Base-by-base conservation (phyloP, 2,329 filamentous ascomycete species). In the Nothophoma quercina region DNA sequence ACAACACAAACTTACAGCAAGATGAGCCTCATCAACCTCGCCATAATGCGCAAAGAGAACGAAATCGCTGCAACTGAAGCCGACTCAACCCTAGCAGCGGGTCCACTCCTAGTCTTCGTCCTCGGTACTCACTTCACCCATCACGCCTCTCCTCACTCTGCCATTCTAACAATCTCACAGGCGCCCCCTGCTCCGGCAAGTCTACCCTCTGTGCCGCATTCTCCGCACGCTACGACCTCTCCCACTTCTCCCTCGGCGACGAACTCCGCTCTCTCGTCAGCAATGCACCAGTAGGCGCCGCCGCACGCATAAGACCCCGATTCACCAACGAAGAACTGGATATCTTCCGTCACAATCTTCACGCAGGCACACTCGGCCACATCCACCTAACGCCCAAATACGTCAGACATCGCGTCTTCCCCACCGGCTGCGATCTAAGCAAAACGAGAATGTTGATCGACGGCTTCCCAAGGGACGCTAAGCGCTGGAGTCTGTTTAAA, bases 131-230 rank as follows among this genome's bases (percentile, higher is more conserved):
- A 7, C 21, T 16, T 13, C n/a, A 32, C n/a, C 21, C 12, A 2
- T 6, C 39, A 9, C n/a, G 7, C 3, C 32, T n/a, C 21, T 18
- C n/a, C 4, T 16, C 15, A 7, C 19, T 2, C 25, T 18, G 9
- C 19, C 18, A 16, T 7, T 18, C 39, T 42, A 16, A 38, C 41
- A 18, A 12, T 1, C 2, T 7, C 4, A 15, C 16, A 54, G 46
- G 41, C n/a, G 43, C 50, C 6, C 58, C 56, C 3, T 61, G 58
- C 38, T 47, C 56, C 7, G 54, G 56, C 22, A 62, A 59, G 25
- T 44, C 46, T 16, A 61, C 56, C 13, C 43, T 59, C 25, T 47
- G 53, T 30, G 40, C 32, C 33, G 19, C 40, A 5, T 41, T 61
- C 30, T 19, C 43, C 29, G 26, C 21, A 7, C 39, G 26, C 9